Percentiles rank a stretch among this genome's conserved stretches.
These are phyloP conservation scores for Amyloporia xantha DNA, from an alignment of 768 basidiomycete species.

Conservation along the genomic window DNA sequence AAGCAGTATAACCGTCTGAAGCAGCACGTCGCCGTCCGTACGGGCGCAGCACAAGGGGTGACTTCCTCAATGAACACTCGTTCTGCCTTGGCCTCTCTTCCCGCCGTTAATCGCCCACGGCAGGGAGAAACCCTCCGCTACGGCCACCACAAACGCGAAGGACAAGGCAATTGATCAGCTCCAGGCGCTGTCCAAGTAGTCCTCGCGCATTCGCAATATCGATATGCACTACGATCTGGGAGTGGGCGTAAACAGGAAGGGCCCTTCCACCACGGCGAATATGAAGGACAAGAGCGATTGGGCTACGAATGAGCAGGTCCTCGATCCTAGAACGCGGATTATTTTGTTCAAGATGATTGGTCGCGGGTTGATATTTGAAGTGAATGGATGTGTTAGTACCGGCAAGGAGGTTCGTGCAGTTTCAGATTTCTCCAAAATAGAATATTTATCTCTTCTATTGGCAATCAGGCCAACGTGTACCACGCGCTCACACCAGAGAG, in stretches of 20 bases:
- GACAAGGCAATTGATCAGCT: slow-evolving; percentile 69
- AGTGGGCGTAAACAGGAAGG: slow-evolving; percentile 86
- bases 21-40: slow-evolving; percentile 83
- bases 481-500: slow-evolving; percentile 61
- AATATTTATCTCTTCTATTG: background rate
- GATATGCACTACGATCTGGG: slow-evolving; percentile 62
- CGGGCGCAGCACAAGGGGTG: slow-evolving; percentile 58
- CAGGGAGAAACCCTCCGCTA: slow-evolving; percentile 14
- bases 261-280: slow-evolving; percentile 81
- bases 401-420: slow-evolving; percentile 82
- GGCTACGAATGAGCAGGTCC: slow-evolving; percentile 94
- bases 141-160: slow-evolving; percentile 29
- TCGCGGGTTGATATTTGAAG: slow-evolving; percentile 76
- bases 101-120: slow-evolving; percentile 66
- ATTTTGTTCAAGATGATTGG: slow-evolving; percentile 97
- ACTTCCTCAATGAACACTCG: slow-evolving; percentile 45
- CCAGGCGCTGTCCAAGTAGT: slow-evolving; percentile 67
- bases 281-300: slow-evolving; percentile 95
- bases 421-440: background rate
- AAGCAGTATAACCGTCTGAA: slow-evolving; percentile 95
- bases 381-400: slow-evolving; percentile 95
- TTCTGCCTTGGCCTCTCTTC: slow-evolving; percentile 52
- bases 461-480: slow-evolving; percentile 89
- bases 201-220: slow-evolving; percentile 67
- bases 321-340: slow-evolving; percentile 91